A percentile compares a stretch with the other conserved stretches of the same genome.
Evolutionary conservation across 345 rosid species (phyloP).

Genomic region (Reutealis trisperma): DNA sequence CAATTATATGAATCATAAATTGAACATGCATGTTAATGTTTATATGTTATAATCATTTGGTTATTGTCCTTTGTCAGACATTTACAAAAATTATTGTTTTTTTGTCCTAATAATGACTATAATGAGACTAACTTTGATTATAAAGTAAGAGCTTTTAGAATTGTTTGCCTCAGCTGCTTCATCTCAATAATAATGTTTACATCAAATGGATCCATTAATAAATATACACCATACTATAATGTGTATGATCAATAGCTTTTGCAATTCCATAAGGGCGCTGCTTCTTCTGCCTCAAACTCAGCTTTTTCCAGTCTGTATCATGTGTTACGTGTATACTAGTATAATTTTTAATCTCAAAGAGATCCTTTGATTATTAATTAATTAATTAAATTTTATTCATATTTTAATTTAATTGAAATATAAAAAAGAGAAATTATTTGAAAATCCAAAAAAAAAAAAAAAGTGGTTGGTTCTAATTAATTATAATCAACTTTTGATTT

Average conservation of each 20-base stretch:
- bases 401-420: too few species aligned
- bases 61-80: constrained; percentile 23
- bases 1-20: constrained; percentile 4
- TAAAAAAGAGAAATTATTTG: background rate
- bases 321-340: too few species aligned
- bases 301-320: too few species aligned
- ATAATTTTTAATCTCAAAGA: too few species aligned
- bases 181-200: background rate
- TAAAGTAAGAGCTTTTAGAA: constrained; percentile 14
- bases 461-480: background rate
- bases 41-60: constrained; percentile 10
- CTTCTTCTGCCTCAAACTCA: too few species aligned
- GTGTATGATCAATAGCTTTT: too few species aligned
- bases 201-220: too few species aligned
- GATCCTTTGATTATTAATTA: too few species aligned
- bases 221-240: too few species aligned
- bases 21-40: background rate
- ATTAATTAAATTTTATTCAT: too few species aligned
- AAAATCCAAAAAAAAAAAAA: background rate
- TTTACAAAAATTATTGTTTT: constrained; percentile 18
- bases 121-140: constrained; percentile 5
- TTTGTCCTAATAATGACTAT: constrained; percentile 20
- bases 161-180: background rate
- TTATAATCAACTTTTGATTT: too few species aligned
- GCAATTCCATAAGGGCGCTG: too few species aligned